These are phyloP conservation scores for Volutella citrinella DNA, from an alignment of 2,329 filamentous ascomycete species.

Conservation along the genomic window DNA sequence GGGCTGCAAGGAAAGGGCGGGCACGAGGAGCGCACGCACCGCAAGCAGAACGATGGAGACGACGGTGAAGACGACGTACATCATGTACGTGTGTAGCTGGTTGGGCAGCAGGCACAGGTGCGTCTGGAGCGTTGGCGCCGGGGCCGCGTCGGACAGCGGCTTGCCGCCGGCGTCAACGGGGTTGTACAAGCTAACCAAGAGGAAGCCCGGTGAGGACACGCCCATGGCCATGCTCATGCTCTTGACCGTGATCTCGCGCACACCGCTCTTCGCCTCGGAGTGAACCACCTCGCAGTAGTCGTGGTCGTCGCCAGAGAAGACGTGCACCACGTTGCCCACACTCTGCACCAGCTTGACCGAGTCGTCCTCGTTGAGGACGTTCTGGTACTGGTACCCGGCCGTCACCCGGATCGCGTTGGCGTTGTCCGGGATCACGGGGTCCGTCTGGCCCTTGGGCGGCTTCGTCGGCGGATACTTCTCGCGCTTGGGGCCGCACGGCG, in stretches of 20 bases:
- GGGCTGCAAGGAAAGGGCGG: conserved; percentile 49
- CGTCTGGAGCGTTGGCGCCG: conserved; percentile 69
- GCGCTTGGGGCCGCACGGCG: conserved; percentile 81
- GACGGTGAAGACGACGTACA: conserved; percentile 66
- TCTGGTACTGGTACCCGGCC: conserved; percentile 93
- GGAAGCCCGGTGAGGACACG: conserved; percentile 79
- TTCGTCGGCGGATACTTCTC: conserved; percentile 77
- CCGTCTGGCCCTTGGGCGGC: conserved; percentile 55
- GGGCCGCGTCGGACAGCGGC: conserved; percentile 41
- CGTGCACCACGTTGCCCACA: conserved; percentile 77
- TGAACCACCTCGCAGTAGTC: conserved; percentile 94
- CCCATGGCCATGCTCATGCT: conserved; percentile 96
- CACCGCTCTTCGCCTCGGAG: conserved; percentile 60
- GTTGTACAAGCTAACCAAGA: conserved; percentile 89
- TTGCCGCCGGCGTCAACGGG: conserved; percentile 65
- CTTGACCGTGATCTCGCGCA: conserved; percentile 90
- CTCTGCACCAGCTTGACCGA: conserved; percentile 73
- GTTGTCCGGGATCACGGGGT: conserved; percentile 57
- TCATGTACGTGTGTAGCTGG: conserved; percentile 79
- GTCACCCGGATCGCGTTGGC: conserved; percentile 75
- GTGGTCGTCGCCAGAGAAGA: conserved; percentile 96
- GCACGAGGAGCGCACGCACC: conserved; percentile 55
- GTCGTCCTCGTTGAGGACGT: conserved; percentile 76
- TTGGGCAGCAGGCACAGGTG: conserved; percentile 89
- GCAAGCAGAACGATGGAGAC: conserved; percentile 49